Base-by-base conservation (phyloP, 768 basidiomycete species). In the Auriculariales sp. region DNA sequence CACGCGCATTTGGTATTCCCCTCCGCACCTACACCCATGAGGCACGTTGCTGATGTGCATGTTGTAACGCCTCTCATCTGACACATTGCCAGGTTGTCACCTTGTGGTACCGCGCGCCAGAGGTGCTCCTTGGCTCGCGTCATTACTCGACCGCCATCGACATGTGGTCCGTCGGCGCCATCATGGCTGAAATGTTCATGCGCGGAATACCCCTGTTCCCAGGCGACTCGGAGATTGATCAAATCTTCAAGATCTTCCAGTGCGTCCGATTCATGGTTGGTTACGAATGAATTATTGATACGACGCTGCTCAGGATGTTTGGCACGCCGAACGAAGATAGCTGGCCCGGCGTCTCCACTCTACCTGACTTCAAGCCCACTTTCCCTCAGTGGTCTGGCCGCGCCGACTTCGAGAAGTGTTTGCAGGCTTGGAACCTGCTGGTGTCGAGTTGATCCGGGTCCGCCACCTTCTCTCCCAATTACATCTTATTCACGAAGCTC, bases 241-340 rank as follows among this genome's bases (percentile, higher is more conserved):
- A 99, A 71, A 98, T 98, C 55, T 98, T 98, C 78, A 84, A 90
- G 66, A 99, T 99, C 59, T 99, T 98, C 75, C 79, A 89, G 95
- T 93, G 54, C 48, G 74, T 64, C 39, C 34, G 22, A 36, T 47
- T 19, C n/a, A n/a, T n/a, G n/a, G n/a, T n/a, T n/a, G n/a, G n/a
- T 46, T 47, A 36, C 51, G 55, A 42, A 49, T 53, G 24, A 6
- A 6, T 15, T n/a, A 6, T n/a, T 15, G 7, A 15, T 9, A 46
- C n/a, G 25, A 45, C 28, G n/a, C 7, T 50, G 25, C 5, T 3
- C 57, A 97, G 95, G 59, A 77, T 95, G 27, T 75, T 99, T 42
- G 95, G 95, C 25, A 99, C 95, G 28, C 95, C 95, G 0, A 82
- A 76, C 58, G 93, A 97, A 59, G 78, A 86, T 27, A 68, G 68